These are phyloP conservation scores for Calonectria naviculata DNA, from an alignment of 2,329 filamentous ascomycete species.

Conservation along the genomic window DNA sequence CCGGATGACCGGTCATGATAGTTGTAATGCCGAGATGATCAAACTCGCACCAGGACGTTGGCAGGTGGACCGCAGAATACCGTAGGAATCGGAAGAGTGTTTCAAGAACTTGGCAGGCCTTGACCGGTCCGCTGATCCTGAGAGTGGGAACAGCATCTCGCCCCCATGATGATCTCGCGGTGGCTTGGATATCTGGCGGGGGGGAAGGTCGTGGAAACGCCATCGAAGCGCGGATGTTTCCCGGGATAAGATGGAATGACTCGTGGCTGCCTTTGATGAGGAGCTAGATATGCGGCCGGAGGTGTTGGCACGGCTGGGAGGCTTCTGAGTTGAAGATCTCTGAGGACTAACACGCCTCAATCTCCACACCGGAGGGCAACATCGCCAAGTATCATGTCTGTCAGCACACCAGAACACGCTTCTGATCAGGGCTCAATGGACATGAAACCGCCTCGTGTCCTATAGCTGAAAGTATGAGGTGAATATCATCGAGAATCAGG, in stretches of 20 bases:
- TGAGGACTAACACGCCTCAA: not conserved
- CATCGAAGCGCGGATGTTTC: not conserved
- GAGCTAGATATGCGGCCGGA: not conserved
- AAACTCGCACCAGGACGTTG: not conserved
- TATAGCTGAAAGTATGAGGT: not conserved
- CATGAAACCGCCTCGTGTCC: slow-evolving; percentile 1
- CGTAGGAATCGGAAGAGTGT: not conserved
- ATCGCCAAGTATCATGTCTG: not conserved
- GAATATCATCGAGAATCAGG: not conserved
- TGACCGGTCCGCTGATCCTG: slow-evolving; percentile 8
- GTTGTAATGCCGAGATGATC: not conserved
- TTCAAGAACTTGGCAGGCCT: slow-evolving; percentile 12
- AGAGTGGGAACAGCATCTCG: not conserved
- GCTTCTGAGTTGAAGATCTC: not conserved
- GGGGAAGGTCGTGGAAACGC: not conserved
- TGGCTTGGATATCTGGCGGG: not conserved
- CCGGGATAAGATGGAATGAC: slow-evolving; percentile 2
- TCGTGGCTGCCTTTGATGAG: not conserved
- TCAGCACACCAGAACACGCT: slow-evolving; percentile 5
- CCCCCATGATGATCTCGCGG: not conserved
- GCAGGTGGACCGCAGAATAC: not conserved
- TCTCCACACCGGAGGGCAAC: not conserved
- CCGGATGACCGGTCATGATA: not conserved
- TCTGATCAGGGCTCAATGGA: not conserved
- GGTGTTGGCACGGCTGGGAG: not conserved